Conservation (phyloP, 257 asterid genomes). For the Osmanthus fragrans region DNA sequence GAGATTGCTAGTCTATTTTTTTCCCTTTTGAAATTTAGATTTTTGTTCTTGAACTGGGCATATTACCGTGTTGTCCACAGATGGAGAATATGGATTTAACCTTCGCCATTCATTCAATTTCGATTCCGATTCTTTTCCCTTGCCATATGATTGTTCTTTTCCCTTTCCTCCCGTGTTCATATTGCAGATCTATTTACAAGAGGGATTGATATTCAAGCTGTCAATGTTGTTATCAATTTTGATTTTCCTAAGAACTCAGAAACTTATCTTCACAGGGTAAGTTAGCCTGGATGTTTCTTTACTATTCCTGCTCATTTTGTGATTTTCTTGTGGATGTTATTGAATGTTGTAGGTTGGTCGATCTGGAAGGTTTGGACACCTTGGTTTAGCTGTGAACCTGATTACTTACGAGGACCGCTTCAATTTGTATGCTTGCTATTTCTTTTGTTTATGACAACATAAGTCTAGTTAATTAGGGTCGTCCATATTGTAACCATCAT, state of each 20-base stretch:
- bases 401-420: slow-evolving; percentile 79
- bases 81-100: background rate
- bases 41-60: background rate
- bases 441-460: background rate
- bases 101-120: background rate
- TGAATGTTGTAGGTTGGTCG: slow-evolving; percentile 63
- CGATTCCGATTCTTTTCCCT: background rate
- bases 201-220: slow-evolving; percentile 88
- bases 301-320: background rate
- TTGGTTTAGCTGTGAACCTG: slow-evolving; percentile 76
- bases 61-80: background rate
- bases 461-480: background rate
- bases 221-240: slow-evolving; percentile 78
- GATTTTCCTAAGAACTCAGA: slow-evolving; percentile 84
- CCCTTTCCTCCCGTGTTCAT: background rate
- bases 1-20: background rate
- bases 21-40: background rate
- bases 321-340: slow-evolving; percentile 8
- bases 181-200: slow-evolving; percentile 74
- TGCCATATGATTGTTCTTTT: slow-evolving; percentile 12
- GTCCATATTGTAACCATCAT: background rate
- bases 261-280: slow-evolving; percentile 82
- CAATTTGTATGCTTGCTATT: slow-evolving; percentile 51
- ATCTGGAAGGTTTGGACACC: slow-evolving; percentile 84
- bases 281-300: background rate